Conservation (phyloP, 2,329 filamentous ascomycete species). For the Monilinia vaccinii-corymbosi region DNA sequence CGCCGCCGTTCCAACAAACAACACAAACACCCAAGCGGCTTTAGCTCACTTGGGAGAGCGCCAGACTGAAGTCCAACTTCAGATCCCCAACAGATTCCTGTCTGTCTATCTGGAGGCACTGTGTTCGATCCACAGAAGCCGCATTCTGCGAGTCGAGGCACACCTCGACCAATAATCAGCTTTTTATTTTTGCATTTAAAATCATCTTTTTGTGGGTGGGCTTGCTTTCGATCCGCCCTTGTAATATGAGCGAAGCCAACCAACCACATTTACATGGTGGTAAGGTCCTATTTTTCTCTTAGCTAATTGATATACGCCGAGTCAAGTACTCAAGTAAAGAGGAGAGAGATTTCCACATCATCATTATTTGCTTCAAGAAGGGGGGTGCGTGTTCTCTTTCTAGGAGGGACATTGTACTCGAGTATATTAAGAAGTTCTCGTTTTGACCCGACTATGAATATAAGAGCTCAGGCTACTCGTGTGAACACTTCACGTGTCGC, state of each 20-base stretch:
- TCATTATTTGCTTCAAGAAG: too few relatives aligned
- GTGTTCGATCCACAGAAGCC: conserved; percentile 5
- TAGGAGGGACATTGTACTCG: too few relatives aligned
- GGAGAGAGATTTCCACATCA: too few relatives aligned
- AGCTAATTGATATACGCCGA: too few relatives aligned
- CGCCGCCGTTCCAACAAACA: background rate
- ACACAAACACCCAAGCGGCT: conserved; percentile 3
- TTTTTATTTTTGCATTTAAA: background rate
- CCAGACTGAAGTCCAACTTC: conserved; percentile 8
- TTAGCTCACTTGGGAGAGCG: conserved; percentile 10
- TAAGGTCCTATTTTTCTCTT: too few relatives aligned
- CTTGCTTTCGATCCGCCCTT: too few relatives aligned
- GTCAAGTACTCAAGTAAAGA: too few relatives aligned
- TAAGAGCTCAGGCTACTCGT: background rate
- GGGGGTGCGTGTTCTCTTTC: background rate
- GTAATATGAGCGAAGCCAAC: too few relatives aligned
- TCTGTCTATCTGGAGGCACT: conserved; percentile 1
- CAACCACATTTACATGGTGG: too few relatives aligned
- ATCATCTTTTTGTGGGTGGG: background rate
- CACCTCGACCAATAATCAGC: background rate
- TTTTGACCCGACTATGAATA: background rate
- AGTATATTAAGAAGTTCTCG: too few relatives aligned
- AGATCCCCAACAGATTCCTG: background rate
- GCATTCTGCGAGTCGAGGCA: conserved; percentile 6
- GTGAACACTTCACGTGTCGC: background rate